Base-by-base conservation (phyloP, 345 rosid species). In the Eucalyptus marginata region DNA sequence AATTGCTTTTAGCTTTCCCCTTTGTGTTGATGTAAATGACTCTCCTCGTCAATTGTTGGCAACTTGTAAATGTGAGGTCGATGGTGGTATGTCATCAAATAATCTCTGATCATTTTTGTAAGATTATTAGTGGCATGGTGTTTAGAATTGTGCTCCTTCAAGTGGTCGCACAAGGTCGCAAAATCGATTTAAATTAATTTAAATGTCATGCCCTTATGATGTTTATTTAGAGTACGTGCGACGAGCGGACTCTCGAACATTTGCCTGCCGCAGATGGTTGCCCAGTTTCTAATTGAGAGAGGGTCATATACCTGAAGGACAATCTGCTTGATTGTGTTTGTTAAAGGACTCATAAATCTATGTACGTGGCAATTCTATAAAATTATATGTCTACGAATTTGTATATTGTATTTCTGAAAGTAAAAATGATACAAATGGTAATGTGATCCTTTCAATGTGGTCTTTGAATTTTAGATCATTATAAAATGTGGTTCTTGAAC, bases 391-490 rank as follows among this genome's bases (percentile, higher is more conserved):
- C 44, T 5, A 71, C 7, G 44, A 40, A 76, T 76, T 40, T 22
- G 47, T 40, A 10, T 10, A 25, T 76, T 40, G 47, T 20, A 22
- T 10, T 10, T 20, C 8, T 62, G 4, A 62, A 62, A 13, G 33
- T 56, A 12, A 62, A 13, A 62, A 29, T 62, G 8, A 12, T 13
- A 3, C 1, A 5, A 29, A 62, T 62, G 15, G 8, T 13, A 29
- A 29, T 29, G 8, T 13, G 0, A 0, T 59, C 1, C 3, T 59
- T 59, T 59, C 0, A 3, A 11, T 0, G 16, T 59, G 0, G 6
- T 62, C 1, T 1, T 27, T 12, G 8, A 29, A 62, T 6, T 62
- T 29, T 62, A 27, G 0, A 5, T 13, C 7, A 27, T 12, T 62
- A 62, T 6, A 13, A 13, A 62, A 29, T 13, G 4, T 29, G 14